Base-by-base conservation (phyloP, 2,329 filamentous ascomycete genomes). In the Sclerotiophoma versabilis region DNA sequence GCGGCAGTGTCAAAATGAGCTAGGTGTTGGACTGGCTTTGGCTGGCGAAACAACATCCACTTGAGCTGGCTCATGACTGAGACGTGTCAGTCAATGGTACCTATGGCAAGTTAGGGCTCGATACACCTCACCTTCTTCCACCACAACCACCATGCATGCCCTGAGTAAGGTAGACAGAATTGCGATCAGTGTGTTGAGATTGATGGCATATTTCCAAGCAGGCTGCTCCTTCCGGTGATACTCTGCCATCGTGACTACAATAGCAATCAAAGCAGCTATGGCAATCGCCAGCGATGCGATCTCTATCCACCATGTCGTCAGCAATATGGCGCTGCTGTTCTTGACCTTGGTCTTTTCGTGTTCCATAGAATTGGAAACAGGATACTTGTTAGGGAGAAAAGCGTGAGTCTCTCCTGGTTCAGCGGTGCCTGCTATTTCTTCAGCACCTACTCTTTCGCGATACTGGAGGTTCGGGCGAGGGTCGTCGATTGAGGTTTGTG, bases 41-140 rank as follows among this genome's bases (percentile, higher is more conserved):
- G 15, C 9, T 33, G 45, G 15, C 34, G 45, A 11, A 20, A 39
- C 34, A 34, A 37, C 12, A 39, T 19, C 45, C 45, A 48, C 20
- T 48, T 48, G 6, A 27, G n/a, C 15, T 48, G 45, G 19, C 45
- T 39, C 10, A 48, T 10, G 7, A 19, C 45, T 48, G n/a, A 8
- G 5, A n/a, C 7, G 19, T 5, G 22, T 39, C 19, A 39, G 37
- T 12, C 5, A 27, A 27, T 15, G 10, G n/a, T 8, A 25, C 19
- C 4, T 25, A 12, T 5, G 29, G 8, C 29, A 4, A 10, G 5
- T 6, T 15, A 15, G 14, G 29, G 5, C 5, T 12, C 14, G n/a
- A n/a, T n/a, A n/a, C n/a, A n/a, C n/a, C 33, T 4, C n/a, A 36
- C 41, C 41, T 32, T 43, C 26, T 32, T 32, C 38, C 10, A 42